Evolutionary conservation across 768 basidiomycete genomes (phyloP).

Genomic region (Ramaria sp.): DNA sequence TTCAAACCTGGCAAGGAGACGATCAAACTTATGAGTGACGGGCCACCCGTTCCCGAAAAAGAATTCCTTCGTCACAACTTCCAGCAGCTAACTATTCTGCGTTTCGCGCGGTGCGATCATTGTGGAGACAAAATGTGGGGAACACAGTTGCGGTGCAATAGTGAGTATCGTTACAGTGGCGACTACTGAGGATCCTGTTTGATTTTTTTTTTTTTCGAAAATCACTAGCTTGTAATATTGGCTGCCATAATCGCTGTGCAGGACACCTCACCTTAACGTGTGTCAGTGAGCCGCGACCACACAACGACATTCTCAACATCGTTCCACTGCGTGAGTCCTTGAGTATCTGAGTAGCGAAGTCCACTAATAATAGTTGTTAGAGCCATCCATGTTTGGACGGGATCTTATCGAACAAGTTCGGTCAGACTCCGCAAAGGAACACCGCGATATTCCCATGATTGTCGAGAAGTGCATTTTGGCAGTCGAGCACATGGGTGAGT

Average conservation of each 20-base stretch:
- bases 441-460: conserved; percentile 55
- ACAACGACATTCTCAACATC: conserved; percentile 23
- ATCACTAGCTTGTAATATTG: conserved; percentile 62
- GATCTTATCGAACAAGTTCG: conserved; percentile 77
- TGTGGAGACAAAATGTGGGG: conserved; percentile 99
- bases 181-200: background rate
- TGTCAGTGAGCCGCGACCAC: conserved; percentile 19
- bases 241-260: conserved; percentile 82
- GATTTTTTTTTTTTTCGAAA: too few relatives aligned
- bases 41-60: background rate
- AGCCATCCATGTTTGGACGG: conserved; percentile 87
- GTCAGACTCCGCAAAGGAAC: conserved; percentile 35
- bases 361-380: conserved; percentile 26
- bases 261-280: conserved; percentile 59
- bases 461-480: conserved; percentile 96
- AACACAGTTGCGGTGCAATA: conserved; percentile 80
- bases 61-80: conserved; percentile 61
- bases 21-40: background rate
- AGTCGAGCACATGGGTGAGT: conserved; percentile 76
- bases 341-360: conserved; percentile 19
- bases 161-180: conserved; percentile 35
- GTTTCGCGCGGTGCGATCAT: conserved; percentile 88
- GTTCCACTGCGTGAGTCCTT: conserved; percentile 20
- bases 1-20: conserved; percentile 6
- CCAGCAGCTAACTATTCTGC: conserved; percentile 78